Base-by-base conservation (phyloP, 2,329 filamentous ascomycete genomes). In the Claviceps lovelessii region DNA sequence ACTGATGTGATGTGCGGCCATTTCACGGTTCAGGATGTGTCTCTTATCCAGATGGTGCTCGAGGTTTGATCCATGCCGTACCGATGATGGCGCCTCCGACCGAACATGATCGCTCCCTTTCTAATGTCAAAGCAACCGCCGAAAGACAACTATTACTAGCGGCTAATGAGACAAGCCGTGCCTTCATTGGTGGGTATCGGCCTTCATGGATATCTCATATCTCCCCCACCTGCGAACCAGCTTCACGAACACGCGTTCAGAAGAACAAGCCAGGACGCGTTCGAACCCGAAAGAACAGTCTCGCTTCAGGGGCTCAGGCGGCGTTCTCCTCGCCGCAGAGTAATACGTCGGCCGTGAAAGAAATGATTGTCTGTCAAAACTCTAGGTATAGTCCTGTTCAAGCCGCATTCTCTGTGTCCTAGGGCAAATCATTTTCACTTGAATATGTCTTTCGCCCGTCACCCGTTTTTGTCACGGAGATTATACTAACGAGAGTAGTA, bases 81-180 rank as follows among this genome's bases (percentile, higher is more conserved):
- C 19, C 44, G 39, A 45, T 8, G n/a, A 45, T 52, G 37, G 19
- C 45, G 19, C 19, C 29, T 53, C 31, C 35, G 17, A 23, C 7
- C n/a, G 19, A 49, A 10, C 11, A n/a, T 42, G 2, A 45, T 37
- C 23, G 15, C 17, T 41, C n/a, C 9, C n/a, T 41, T 15, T 41
- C 37, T 11, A 13, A 49, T 35, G 8, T 7, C 5, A 35, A 44
- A 33, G 46, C 31, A 5, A 13, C 11, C 39, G 29, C 47, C 29
- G 10, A 19, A 28, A 37, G 35, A 53, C 45, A 23, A 9, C 15
- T 23, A n/a, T n/a, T 55, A 3, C n/a, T n/a, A 4, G 53, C 53
- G 29, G 55, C 55, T 11, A 55, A 57, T 13, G 49, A 57, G 42
- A 55, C 53, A 15, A 55, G 53, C 33, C 55, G 45, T 39, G 53